phyloP scores from a whole-genome alignment of 768 basidiomycete species.

The Clitopilus passeckerianus region DNA sequence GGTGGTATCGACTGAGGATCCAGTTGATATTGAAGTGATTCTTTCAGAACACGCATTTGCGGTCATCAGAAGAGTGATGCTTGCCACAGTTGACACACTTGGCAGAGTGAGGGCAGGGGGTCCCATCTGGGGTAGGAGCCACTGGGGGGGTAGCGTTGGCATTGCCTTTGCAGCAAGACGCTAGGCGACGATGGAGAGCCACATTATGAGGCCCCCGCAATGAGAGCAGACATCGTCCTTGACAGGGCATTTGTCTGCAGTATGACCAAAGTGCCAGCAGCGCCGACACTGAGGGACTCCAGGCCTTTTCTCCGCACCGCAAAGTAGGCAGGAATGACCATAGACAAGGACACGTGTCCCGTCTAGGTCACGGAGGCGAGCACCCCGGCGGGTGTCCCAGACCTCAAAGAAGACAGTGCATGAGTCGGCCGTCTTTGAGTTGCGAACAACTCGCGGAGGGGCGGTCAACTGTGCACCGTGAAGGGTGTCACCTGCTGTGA shows the following conservation, averaged over 20 bases:
- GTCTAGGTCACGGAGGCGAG: no score
- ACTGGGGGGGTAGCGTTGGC: not conserved
- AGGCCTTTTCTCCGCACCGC: no score
- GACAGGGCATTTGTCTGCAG: not conserved
- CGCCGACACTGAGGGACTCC: not conserved
- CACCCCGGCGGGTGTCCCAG: no score
- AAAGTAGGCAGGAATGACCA: no score
- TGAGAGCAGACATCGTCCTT: not conserved
- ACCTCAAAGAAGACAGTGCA: no score
- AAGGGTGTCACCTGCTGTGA: no score
- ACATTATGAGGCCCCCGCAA: not conserved
- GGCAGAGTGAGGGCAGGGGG: not conserved
- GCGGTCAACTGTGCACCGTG: no score
- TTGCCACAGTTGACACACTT: conserved; percentile 1
- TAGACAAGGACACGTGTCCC: no score
- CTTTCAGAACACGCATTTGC: not conserved
- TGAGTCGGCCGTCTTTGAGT: no score
- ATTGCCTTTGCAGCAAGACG: not conserved
- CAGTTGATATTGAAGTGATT: not conserved
- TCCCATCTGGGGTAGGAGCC: not conserved
- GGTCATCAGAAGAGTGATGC: not conserved
- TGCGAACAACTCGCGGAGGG: no score
- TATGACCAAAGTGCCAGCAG: not conserved
- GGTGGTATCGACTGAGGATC: not conserved
- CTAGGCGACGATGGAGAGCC: not conserved